Evolutionary conservation across 2,329 filamentous ascomycete genomes (phyloP).

Genomic region (Sclerotinia nivalis): DNA sequence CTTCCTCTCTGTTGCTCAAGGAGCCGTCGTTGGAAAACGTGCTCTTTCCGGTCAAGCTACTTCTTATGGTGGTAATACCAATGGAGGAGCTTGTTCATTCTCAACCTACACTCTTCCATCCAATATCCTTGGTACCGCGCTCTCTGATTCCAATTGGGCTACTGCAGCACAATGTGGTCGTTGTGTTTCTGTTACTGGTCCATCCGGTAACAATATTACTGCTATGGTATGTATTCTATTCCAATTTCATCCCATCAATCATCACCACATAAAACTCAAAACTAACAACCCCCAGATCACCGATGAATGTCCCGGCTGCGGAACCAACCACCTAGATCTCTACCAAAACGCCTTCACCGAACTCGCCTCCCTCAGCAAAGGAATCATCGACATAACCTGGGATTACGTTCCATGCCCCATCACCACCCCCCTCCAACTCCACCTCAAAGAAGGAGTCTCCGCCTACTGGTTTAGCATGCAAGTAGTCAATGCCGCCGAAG

Average conservation of each 20-base stretch:
- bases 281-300: constrained; percentile 46
- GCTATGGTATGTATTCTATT: constrained; percentile 56
- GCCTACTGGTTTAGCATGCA: constrained; percentile 62
- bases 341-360: constrained; percentile 52
- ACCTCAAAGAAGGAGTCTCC: constrained; percentile 55
- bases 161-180: constrained; percentile 58
- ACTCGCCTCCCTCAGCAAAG: constrained; percentile 48
- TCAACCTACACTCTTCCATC: constrained; percentile 61
- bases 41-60: constrained; percentile 48
- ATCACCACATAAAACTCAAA: not conserved
- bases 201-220: constrained; percentile 57
- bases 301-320: constrained; percentile 59
- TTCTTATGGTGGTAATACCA: constrained; percentile 56
- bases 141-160: constrained; percentile 60
- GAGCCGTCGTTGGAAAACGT: constrained; percentile 31
- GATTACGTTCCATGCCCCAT: constrained; percentile 54
- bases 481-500: constrained; percentile 62
- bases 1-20: constrained; percentile 36
- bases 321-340: constrained; percentile 55
- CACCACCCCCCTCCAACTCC: constrained; percentile 50
- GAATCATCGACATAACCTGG: constrained; percentile 53
- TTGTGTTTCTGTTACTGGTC: constrained; percentile 61
- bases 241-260: not conserved
- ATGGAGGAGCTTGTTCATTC: constrained; percentile 65
- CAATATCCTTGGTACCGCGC: constrained; percentile 60